Base-by-base conservation (phyloP, 2,329 filamentous ascomycete species). In the Talaromyces sp. region DNA sequence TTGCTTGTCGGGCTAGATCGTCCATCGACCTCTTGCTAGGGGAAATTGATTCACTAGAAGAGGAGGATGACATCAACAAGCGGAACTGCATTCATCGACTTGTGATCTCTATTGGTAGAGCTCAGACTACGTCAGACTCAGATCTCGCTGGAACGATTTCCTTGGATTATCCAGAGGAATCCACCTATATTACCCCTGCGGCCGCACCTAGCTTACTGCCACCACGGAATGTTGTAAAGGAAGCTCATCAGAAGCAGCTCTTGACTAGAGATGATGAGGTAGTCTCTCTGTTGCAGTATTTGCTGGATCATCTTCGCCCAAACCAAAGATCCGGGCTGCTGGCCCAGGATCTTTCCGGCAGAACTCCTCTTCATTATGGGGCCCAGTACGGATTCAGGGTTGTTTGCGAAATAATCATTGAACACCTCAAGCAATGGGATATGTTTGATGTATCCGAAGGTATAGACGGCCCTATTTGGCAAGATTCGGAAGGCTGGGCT, bases 361-460 rank as follows among this genome's bases (percentile, higher is more conserved):
- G 94, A 4, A 84, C 94, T 14, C 93, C 94, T 1, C 83, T 98
- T 11, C 94, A 98, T 75, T 97, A 97, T 74, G 93, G 93, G 2
- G 94, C 95, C 0, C 93, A 98, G 75, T 97, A 96, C 74, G 95
- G 95, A 2, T 93, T 97, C 71, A 91, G 95, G 3, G 87, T 92
- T n/a, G 89, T 97, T 10, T 97, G 92, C 73, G 86, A 96, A 73
- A 84, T 93, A 27, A 85, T 98, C 69, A 93, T 97, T 80, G 88
- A 89, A 68, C 89, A 90, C 72, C 93, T 99, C 88, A 91, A 94
- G 74, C 85, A 88, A 27, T 98, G 94, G 94, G 86, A 86, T 16
- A 88, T 96, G 71, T 97, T 97, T 72, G 85, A 96, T 72, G 88
- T 93, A 33, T 87, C 88, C 41, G 84, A 92, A 67, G 93, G 93